A percentile compares a stretch with the other conserved stretches of the same genome.
Conservation (phyloP, 2,329 filamentous ascomycete genomes). For the Cryphonectria japonica region DNA sequence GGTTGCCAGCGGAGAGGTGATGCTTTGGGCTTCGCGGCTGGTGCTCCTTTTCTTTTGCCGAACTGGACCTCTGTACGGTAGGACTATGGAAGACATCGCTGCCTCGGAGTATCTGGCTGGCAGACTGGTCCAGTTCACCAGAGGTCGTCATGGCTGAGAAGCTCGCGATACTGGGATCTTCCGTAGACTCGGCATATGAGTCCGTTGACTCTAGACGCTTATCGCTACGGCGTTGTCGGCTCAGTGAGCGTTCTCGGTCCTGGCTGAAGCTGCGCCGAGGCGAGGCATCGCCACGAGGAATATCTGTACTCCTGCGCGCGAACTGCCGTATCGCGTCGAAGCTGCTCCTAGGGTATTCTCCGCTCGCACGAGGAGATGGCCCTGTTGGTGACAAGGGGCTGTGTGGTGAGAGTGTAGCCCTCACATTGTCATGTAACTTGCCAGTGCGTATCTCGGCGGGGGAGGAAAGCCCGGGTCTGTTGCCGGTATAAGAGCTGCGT, state of each 20-base stretch:
- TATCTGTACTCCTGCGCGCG: conserved; percentile 56
- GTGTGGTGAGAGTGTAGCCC: conserved; percentile 61
- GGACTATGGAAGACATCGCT: conserved; percentile 89
- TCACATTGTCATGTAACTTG: conserved; percentile 60
- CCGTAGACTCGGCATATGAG: conserved; percentile 74
- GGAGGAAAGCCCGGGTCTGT: conserved; percentile 27
- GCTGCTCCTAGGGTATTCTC: conserved; percentile 56
- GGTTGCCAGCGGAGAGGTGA: conserved; percentile 1
- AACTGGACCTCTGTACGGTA: conserved; percentile 61
- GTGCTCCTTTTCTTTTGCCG: conserved; percentile 37
- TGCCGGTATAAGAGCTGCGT: conserved; percentile 30
- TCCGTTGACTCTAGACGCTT: conserved; percentile 65
- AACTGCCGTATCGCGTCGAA: conserved; percentile 56
- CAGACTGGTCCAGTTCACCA: conserved; percentile 75
- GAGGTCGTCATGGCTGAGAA: conserved; percentile 72
- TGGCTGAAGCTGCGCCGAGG: conserved; percentile 67
- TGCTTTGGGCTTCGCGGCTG: conserved; percentile 23
- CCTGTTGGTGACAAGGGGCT: conserved; percentile 48
- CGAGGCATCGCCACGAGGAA: conserved; percentile 48
- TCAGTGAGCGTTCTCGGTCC: conserved; percentile 56
- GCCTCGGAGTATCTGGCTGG: conserved; percentile 84
- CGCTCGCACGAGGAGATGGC: conserved; percentile 59
- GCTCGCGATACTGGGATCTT: conserved; percentile 63
- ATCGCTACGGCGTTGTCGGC: conserved; percentile 52
- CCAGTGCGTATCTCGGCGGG: conserved; percentile 41